These are phyloP conservation scores for Nothophytophthora sp. DNA, from an alignment of 352 stramenopile genomes.

Conservation along the genomic window DNA sequence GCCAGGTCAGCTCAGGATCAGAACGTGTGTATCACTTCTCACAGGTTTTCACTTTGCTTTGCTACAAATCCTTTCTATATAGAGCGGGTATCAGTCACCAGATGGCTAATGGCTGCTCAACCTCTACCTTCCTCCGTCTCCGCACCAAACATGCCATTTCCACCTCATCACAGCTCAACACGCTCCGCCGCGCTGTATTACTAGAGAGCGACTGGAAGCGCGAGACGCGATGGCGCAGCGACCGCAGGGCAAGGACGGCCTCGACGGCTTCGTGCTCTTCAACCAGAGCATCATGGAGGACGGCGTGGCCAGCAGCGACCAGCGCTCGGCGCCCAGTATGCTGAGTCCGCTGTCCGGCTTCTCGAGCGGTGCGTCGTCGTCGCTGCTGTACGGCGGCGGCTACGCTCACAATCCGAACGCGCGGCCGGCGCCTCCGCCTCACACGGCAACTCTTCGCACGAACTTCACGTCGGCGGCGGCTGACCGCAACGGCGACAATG, in stretches of 20 bases:
- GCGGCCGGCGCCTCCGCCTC: conserved; percentile 40
- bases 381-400: conserved; percentile 30
- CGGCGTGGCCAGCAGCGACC: conserved; percentile 26
- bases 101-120: too few species aligned
- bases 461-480: conserved; percentile 61
- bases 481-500: conserved; percentile 3
- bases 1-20: too few species aligned
- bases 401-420: conserved; percentile 24
- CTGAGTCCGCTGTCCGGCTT: conserved; percentile 41
- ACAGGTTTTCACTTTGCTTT: too few species aligned
- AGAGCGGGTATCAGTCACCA: too few species aligned
- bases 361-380: conserved; percentile 34
- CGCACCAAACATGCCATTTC: too few species aligned
- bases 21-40: too few species aligned
- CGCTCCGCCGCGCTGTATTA: too few species aligned
- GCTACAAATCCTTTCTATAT: too few species aligned
- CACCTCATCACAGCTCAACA: too few species aligned
- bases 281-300: conserved; percentile 53
- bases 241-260: not conserved
- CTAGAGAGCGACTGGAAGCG: too few species aligned
- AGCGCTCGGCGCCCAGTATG: conserved; percentile 35
- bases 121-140: too few species aligned
- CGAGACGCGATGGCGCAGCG: conserved; percentile 23
- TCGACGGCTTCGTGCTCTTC: conserved; percentile 42
- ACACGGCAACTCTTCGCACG: conserved; percentile 54